These are phyloP conservation scores for Xylaria sp. DNA, from an alignment of 2,329 filamentous ascomycete genomes.

Conservation along the genomic window DNA sequence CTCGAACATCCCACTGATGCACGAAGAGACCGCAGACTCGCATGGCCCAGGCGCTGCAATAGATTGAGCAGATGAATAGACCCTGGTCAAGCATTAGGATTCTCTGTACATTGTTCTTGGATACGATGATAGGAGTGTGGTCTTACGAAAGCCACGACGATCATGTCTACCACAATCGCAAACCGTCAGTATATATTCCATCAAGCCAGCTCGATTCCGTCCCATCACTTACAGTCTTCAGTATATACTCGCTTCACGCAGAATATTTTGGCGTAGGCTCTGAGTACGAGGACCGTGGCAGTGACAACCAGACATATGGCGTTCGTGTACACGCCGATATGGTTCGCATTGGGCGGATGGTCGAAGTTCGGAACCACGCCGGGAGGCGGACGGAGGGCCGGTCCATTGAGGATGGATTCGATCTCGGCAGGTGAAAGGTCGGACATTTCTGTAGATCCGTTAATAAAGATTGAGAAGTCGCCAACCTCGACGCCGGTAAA, in stretches of 20 bases:
- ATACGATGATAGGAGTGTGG: background rate
- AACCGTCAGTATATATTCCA: background rate
- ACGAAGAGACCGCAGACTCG: slow-evolving; percentile 17
- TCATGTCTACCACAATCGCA: background rate
- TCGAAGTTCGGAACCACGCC: slow-evolving; percentile 13
- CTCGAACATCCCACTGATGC: slow-evolving; percentile 21
- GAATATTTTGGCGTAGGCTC: slow-evolving; percentile 17
- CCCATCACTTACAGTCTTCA: slow-evolving; percentile 22
- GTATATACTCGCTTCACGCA: slow-evolving; percentile 12
- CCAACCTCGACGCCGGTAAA: too few species aligned
- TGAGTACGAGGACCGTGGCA: background rate
- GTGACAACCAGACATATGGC: slow-evolving; percentile 6
- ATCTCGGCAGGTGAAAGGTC: background rate
- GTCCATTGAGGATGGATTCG: slow-evolving; percentile 5
- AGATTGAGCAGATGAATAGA: slow-evolving; percentile 1
- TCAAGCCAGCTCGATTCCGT: background rate
- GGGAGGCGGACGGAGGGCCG: slow-evolving; percentile 12
- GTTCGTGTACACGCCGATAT: slow-evolving; percentile 1
- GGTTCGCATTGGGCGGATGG: slow-evolving; percentile 14
- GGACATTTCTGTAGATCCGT: background rate
- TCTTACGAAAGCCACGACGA: slow-evolving; percentile 5
- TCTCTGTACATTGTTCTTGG: background rate
- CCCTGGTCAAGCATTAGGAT: slow-evolving; percentile 1
- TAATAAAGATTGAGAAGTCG: too few species aligned
- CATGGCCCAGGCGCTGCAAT: background rate